Evolutionary conservation across 495 filamentous ascomycete genomes (phyloP).

Genomic region (Tuber microsphaerosporum): DNA sequence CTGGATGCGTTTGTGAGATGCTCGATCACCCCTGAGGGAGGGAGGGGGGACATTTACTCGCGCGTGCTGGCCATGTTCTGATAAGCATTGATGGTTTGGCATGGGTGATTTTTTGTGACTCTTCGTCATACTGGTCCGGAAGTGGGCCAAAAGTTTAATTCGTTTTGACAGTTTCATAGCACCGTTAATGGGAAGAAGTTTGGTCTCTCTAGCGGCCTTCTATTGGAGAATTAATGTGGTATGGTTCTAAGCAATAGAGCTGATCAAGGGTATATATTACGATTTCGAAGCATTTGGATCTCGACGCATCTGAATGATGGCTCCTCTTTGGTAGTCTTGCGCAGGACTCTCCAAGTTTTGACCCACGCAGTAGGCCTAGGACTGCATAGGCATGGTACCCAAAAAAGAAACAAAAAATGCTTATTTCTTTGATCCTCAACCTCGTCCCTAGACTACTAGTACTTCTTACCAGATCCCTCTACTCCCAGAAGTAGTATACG

Average conservation of each 20-base stretch:
- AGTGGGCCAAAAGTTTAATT: not conserved
- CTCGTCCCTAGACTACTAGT: constrained; percentile 40
- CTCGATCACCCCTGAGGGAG: not conserved
- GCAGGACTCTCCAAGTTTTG: constrained; percentile 61
- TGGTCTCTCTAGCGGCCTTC: not conserved
- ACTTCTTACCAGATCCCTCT: constrained; percentile 44
- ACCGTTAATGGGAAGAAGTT: not conserved
- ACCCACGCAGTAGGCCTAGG: constrained; percentile 67
- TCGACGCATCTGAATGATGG: constrained; percentile 14
- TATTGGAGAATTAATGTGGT: not conserved
- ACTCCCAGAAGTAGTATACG: constrained; percentile 50
- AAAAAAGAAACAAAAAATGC: constrained; percentile 41
- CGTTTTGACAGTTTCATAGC: not conserved
- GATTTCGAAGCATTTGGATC: constrained; percentile 47
- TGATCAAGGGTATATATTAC: not conserved
- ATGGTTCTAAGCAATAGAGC: not conserved
- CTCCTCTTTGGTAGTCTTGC: constrained; percentile 54
- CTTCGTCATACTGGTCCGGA: not conserved
- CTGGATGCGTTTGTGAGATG: not conserved
- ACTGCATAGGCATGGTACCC: constrained; percentile 60
- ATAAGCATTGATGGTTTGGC: not conserved
- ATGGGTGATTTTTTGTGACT: not conserved
- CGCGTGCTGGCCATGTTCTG: not conserved
- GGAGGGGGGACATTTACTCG: not conserved
- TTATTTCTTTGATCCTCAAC: constrained; percentile 53